Base-by-base conservation (phyloP, 371 early-diverging fungal genomes). In the Parasitella parasitica region DNA sequence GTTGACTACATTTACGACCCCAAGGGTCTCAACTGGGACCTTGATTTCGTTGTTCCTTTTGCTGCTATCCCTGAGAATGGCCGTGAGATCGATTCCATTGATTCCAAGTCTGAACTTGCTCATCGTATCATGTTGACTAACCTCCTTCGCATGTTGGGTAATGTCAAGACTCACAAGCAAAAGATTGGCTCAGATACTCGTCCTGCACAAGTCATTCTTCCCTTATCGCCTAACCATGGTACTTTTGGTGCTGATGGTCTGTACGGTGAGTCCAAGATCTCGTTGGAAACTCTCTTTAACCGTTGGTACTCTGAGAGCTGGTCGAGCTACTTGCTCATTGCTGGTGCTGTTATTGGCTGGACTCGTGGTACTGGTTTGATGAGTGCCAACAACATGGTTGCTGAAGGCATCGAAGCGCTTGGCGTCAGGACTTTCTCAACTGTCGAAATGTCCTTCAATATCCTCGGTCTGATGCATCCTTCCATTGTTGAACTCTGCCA, bases 261-360 rank as follows among this genome's bases (percentile, higher is more conserved):
- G 16, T 97, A 97, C 77, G 86, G 90, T 64, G 97, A 97, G 73
- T 92, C 95, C 70, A 97, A 97, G 89, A 87, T 97, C 61, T 89
- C 89, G 15, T 84, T 97, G 26, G 96, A 96, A 80, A 94, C 95
- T 39, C 72, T 96, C 61, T 83, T 97, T 73, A 91, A 93, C 87
- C 87, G 95, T 57, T 97, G 95, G 95, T 82, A 89, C 54, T 87
- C 97, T 58, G 97, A 97, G 73, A 84, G 85, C 60, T 97, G 97
- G 97, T 81, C 88, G 46, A 83, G 81, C 73, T 93, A 96, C 83
- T 77, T 97, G 66, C 83, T 92, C 36, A 89, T 97, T 41, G 82
- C 94, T 48, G 97, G 97, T 65, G 94, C 96, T 43, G 93, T 94
- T 39, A 97, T 97, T 71, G 98, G 98, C 22, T 97, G 98, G 97